phyloP scores from a whole-genome alignment of 2,329 filamentous ascomycete genomes.

The Phoma herbarum region DNA sequence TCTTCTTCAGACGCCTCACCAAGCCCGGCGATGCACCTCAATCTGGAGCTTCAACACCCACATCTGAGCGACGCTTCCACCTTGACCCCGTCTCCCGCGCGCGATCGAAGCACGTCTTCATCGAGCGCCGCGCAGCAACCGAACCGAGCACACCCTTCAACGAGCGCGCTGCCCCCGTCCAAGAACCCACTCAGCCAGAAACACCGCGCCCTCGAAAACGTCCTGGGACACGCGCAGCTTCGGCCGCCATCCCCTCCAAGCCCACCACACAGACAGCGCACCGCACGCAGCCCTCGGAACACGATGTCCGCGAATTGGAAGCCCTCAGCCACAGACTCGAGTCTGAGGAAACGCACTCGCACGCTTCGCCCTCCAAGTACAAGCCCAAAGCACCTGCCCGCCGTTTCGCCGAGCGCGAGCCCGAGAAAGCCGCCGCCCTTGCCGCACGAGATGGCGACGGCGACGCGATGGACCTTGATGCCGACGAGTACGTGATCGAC shows the following conservation, averaged over 20 bases:
- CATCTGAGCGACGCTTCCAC: slow-evolving; percentile 35
- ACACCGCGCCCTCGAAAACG: slow-evolving; percentile 37
- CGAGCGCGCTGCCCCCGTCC: slow-evolving; percentile 10
- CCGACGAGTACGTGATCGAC: slow-evolving; percentile 67
- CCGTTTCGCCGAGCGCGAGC: slow-evolving; percentile 48
- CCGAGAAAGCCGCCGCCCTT: slow-evolving; percentile 36
- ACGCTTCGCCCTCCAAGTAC: slow-evolving; percentile 38
- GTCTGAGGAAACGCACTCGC: slow-evolving; percentile 29
- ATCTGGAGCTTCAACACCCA: slow-evolving; percentile 28
- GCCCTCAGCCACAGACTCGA: slow-evolving; percentile 46
- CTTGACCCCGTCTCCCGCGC: slow-evolving; percentile 32
- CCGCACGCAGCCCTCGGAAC: slow-evolving; percentile 30
- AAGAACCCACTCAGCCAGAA: slow-evolving; percentile 16
- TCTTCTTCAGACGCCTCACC: slow-evolving; percentile 35
- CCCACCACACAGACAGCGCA: slow-evolving; percentile 17
- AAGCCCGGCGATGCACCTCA: slow-evolving; percentile 31
- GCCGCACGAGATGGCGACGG: slow-evolving; percentile 27
- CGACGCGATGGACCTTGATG: slow-evolving; percentile 51
- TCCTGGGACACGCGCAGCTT: slow-evolving; percentile 38
- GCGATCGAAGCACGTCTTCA: slow-evolving; percentile 32
- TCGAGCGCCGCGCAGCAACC: slow-evolving; percentile 27
- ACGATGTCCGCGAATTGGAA: slow-evolving; percentile 45
- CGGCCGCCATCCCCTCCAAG: slow-evolving; percentile 20
- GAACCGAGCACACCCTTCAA: slow-evolving; percentile 8
- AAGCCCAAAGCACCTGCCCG: slow-evolving; percentile 47